Percentiles rank a stretch among this genome's conserved stretches.
Evolutionary conservation across 73 alveolate genomes (phyloP).

Genomic region (Chromera velia): DNA sequence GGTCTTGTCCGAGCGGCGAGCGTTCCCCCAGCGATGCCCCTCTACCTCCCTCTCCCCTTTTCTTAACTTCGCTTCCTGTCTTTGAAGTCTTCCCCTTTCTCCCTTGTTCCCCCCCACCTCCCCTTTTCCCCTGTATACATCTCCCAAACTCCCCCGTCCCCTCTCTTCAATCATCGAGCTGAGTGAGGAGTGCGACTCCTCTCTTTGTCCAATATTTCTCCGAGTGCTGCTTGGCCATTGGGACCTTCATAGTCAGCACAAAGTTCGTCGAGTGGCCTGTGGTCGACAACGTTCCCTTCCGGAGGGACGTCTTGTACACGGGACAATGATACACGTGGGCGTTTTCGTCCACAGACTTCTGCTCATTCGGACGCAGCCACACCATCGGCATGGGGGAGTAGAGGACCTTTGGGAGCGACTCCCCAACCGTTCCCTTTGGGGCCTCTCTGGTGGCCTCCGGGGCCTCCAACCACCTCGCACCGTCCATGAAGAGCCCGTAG

Average conservation of each 20-base stretch:
- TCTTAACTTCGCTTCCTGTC: no score
- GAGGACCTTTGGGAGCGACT: constrained; percentile 89
- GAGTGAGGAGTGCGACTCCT: constrained; percentile 67
- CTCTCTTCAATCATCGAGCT: constrained; percentile 83
- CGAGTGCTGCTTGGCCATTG: constrained; percentile 27
- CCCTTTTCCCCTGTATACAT: no score
- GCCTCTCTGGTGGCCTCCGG: constrained; percentile 71
- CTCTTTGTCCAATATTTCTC: constrained; percentile 39
- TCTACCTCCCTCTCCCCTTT: no score
- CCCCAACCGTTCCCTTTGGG: constrained; percentile 79
- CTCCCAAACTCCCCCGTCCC: no score
- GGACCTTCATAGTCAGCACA: constrained; percentile 54
- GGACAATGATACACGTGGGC: constrained; percentile 77
- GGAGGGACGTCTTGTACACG: constrained; percentile 83
- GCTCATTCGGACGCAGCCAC: constrained; percentile 84
- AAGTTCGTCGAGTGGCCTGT: constrained; percentile 82
- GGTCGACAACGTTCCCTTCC: constrained; percentile 51
- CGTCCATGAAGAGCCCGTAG: constrained; percentile 88
- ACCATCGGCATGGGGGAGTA: constrained; percentile 93
- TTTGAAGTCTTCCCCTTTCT: no score
- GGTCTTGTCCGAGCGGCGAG: no score
- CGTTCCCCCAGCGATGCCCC: no score
- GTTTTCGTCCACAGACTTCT: constrained; percentile 38
- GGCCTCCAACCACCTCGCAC: constrained; percentile 90
- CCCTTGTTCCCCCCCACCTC: no score